Percentiles rank a stretch among this genome's conserved stretches.
Conservation (phyloP, 2,329 filamentous ascomycete genomes). For the Drechslerella dactyloides region DNA sequence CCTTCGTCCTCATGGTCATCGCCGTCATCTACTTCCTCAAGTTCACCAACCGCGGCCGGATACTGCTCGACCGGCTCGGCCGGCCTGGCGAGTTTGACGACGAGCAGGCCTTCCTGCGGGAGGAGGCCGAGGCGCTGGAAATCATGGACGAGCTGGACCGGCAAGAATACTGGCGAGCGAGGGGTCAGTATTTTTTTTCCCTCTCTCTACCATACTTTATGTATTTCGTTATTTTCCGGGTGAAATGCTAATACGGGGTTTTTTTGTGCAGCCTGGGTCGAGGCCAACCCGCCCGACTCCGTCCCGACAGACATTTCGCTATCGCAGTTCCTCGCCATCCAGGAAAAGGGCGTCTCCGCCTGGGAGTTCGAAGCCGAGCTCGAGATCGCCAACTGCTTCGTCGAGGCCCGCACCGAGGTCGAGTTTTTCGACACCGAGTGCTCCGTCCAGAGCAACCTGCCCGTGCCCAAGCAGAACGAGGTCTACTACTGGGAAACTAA, state of each 20-base stretch:
- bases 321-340: slow-evolving; percentile 95
- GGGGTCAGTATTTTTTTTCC: slow-evolving; percentile 68
- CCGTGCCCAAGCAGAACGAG: slow-evolving; percentile 97
- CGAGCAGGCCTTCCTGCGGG: slow-evolving; percentile 89
- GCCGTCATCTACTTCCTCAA: slow-evolving; percentile 89
- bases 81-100: slow-evolving; percentile 96
- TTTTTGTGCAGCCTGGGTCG: slow-evolving; percentile 76
- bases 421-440: slow-evolving; percentile 99
- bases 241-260: background rate
- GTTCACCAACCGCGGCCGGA: slow-evolving; percentile 84
- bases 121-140: slow-evolving; percentile 94
- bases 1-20: slow-evolving; percentile 79
- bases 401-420: slow-evolving; percentile 93
- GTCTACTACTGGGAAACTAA: slow-evolving; percentile 99
- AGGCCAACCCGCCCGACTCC: slow-evolving; percentile 93
- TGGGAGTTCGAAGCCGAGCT: slow-evolving; percentile 99
- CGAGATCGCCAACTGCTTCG: slow-evolving; percentile 98
- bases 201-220: background rate
- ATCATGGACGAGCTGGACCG: slow-evolving; percentile 92
- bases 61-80: slow-evolving; percentile 90
- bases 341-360: slow-evolving; percentile 98
- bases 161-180: slow-evolving; percentile 89
- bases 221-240: slow-evolving; percentile 49
- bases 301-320: slow-evolving; percentile 95
- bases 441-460: slow-evolving; percentile 94